These are phyloP conservation scores for Primulina tabacum DNA, from an alignment of 257 asterid genomes.

Conservation along the genomic window DNA sequence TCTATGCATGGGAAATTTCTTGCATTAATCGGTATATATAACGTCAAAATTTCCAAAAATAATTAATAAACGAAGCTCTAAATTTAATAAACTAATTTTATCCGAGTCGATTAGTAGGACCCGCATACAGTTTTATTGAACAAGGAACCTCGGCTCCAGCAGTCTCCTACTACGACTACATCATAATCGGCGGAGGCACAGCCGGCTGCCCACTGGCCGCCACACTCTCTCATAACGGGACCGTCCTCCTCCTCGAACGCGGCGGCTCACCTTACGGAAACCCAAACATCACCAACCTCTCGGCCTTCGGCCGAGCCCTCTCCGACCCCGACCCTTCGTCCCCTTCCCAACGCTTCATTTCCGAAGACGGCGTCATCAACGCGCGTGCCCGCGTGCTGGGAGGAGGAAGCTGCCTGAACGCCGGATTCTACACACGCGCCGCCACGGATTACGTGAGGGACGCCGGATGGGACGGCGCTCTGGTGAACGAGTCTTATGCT, in stretches of 20 bases:
- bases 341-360: slow-evolving; percentile 75
- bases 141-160: slow-evolving; percentile 60
- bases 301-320: slow-evolving; percentile 55
- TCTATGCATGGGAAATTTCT: neutral
- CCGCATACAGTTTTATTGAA: slow-evolving; percentile 53
- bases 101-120: slow-evolving; percentile 27
- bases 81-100: too few relatives aligned
- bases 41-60: neutral
- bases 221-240: slow-evolving; percentile 61
- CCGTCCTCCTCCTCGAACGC: slow-evolving; percentile 73
- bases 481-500: slow-evolving; percentile 53
- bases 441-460: slow-evolving; percentile 28
- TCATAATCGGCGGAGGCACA: slow-evolving; percentile 77
- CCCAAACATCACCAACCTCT: slow-evolving; percentile 56
- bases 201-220: slow-evolving; percentile 89
- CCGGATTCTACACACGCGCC: slow-evolving; percentile 77
- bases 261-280: slow-evolving; percentile 71
- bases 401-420: slow-evolving; percentile 69
- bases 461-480: slow-evolving; percentile 52
- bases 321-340: slow-evolving; percentile 55
- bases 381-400: slow-evolving; percentile 71
- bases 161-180: slow-evolving; percentile 61
- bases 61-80: neutral
- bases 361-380: slow-evolving; percentile 73
- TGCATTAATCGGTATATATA: neutral